Percentiles rank a stretch among this genome's conserved stretches.
These are phyloP conservation scores for Sugiyamaella novakii DNA, from an alignment of 1,139 yeast species.

Conservation along the genomic window DNA sequence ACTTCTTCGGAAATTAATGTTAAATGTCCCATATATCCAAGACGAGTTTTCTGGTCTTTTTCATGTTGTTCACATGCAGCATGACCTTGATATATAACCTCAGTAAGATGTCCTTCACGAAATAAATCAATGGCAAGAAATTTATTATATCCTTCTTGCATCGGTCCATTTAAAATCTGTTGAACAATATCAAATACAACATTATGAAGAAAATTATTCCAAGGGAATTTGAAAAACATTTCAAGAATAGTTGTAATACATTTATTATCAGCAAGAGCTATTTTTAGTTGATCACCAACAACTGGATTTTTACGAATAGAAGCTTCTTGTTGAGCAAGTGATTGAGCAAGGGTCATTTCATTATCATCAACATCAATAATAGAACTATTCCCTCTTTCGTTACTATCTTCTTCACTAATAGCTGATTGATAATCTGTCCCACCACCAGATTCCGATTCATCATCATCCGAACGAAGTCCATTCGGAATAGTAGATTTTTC, in stretches of 20 bases:
- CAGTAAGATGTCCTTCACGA: constrained; percentile 74
- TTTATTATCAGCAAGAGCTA: constrained; percentile 79
- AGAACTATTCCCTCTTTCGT: constrained; percentile 23
- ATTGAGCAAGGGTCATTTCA: constrained; percentile 19
- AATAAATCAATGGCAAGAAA: constrained; percentile 86
- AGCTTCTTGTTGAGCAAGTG: constrained; percentile 60
- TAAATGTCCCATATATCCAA: constrained; percentile 97
- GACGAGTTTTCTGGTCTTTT: constrained; percentile 58
- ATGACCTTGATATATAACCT: constrained; percentile 82
- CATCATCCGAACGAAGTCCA: constrained; percentile 14
- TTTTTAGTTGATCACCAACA: constrained; percentile 86
- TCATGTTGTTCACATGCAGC: constrained; percentile 70
- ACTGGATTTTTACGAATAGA: constrained; percentile 69
- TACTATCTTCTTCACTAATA: constrained; percentile 15
- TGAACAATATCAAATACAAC: constrained; percentile 97
- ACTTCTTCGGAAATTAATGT: constrained; percentile 96
- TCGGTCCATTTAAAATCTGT: constrained; percentile 91
- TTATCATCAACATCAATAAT: constrained; percentile 17
- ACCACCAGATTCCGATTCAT: constrained; percentile 15
- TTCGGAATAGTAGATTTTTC: constrained; percentile 9
- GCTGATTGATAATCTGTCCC: constrained; percentile 14
- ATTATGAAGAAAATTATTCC: constrained; percentile 97
- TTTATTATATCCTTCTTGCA: constrained; percentile 89
- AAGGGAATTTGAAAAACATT: constrained; percentile 90
- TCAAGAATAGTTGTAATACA: constrained; percentile 74